These are phyloP conservation scores for Aspergillus heteromorphus DNA, from an alignment of 495 filamentous ascomycete species.

Conservation along the genomic window DNA sequence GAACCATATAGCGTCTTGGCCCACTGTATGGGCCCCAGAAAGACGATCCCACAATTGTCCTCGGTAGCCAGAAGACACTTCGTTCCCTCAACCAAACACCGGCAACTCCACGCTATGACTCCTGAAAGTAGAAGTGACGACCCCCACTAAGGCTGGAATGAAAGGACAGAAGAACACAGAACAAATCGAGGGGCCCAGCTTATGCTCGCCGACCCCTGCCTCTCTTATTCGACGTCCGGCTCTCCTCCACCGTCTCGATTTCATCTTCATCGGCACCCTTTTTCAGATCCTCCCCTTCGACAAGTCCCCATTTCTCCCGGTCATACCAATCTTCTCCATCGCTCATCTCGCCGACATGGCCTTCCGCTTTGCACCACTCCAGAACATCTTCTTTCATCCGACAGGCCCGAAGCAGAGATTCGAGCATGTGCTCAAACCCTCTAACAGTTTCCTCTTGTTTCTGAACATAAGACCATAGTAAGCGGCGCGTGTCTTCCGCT, in stretches of 20 bases:
- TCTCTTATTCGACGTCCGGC: constrained; percentile 69
- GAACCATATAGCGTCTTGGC: not conserved
- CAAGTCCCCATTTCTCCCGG: constrained; percentile 78
- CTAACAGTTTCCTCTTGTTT: constrained; percentile 94
- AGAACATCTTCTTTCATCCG: constrained; percentile 72
- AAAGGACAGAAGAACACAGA: not conserved
- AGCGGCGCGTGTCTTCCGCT: constrained; percentile 80
- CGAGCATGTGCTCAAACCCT: constrained; percentile 67
- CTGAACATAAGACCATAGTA: constrained; percentile 82
- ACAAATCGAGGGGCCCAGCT: not conserved
- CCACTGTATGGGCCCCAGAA: not conserved
- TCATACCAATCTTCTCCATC: constrained; percentile 98
- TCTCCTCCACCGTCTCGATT: constrained; percentile 64
- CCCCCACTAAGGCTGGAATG: not conserved
- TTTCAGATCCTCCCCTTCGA: constrained; percentile 66
- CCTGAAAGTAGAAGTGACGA: constrained; percentile 3
- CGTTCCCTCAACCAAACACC: constrained; percentile 6
- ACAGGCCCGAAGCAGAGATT: constrained; percentile 70
- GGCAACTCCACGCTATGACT: constrained; percentile 21
- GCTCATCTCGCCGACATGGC: constrained; percentile 76
- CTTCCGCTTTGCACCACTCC: constrained; percentile 86
- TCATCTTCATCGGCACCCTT: constrained; percentile 93
- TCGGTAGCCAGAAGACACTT: not conserved
- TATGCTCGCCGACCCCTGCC: constrained; percentile 37
- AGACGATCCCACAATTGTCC: not conserved